Conservation (phyloP, 2,329 filamentous ascomycete genomes). For the Botrytis aclada region DNA sequence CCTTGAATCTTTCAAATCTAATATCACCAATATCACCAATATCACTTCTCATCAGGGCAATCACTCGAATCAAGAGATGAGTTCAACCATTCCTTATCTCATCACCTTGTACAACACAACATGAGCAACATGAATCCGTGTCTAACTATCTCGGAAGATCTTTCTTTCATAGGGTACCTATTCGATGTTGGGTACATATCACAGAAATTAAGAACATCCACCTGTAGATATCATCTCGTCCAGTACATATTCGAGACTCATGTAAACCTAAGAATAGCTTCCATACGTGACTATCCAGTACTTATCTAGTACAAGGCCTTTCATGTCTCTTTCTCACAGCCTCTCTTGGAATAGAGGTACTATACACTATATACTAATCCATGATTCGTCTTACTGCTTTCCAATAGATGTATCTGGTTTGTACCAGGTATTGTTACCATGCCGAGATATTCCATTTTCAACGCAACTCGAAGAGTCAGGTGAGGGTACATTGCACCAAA, state of each 20-base stretch:
- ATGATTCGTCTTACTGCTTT: constrained; percentile 13
- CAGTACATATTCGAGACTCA: constrained; percentile 8
- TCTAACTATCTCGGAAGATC: background rate
- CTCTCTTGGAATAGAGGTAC: constrained; percentile 17
- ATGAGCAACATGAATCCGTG: constrained; percentile 3
- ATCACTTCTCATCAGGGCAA: background rate
- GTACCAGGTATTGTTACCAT: constrained; percentile 7
- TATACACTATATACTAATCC: constrained; percentile 4
- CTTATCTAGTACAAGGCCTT: background rate
- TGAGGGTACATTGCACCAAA: constrained; percentile 14
- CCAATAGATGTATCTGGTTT: constrained; percentile 5
- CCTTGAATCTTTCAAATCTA: background rate
- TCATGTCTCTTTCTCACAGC: constrained; percentile 7
- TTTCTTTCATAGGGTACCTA: constrained; percentile 12
- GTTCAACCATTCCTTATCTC: constrained; percentile 1
- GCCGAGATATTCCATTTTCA: constrained; percentile 6
- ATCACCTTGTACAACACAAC: constrained; percentile 11
- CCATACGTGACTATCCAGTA: background rate
- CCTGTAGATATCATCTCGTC: background rate
- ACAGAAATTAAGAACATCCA: constrained; percentile 12
- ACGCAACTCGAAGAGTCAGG: constrained; percentile 5
- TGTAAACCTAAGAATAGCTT: constrained; percentile 2
- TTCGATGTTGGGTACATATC: constrained; percentile 1
- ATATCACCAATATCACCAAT: constrained; percentile 1
- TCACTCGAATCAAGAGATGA: constrained; percentile 12